phyloP scores from a whole-genome alignment of 805 yeast species.

The Kodamaea leandrae region DNA sequence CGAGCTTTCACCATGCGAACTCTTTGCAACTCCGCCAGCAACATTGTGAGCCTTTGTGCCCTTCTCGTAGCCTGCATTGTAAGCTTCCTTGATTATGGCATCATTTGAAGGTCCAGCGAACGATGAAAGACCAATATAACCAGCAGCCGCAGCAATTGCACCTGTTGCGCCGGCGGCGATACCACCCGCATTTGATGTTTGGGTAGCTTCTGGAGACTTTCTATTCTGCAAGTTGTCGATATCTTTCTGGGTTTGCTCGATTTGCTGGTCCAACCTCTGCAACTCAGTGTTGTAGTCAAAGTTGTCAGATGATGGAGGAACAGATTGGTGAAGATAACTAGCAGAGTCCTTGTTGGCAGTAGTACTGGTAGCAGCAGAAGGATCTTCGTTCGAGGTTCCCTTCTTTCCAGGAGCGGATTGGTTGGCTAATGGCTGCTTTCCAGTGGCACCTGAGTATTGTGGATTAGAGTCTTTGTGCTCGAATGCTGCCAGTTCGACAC shows the following conservation, averaged over 20 bases:
- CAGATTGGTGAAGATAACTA: not conserved
- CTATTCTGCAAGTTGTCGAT: slow-evolving; percentile 15
- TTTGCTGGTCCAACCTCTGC: slow-evolving; percentile 23
- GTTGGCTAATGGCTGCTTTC: too few species aligned
- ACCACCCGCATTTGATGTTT: slow-evolving; percentile 8
- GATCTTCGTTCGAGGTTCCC: slow-evolving; percentile 1
- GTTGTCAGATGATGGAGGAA: slow-evolving; percentile 15
- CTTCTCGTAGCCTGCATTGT: not conserved
- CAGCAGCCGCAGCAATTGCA: slow-evolving; percentile 6
- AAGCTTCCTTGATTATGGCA: not conserved
- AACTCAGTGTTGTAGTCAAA: slow-evolving; percentile 24
- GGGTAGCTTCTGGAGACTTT: not conserved
- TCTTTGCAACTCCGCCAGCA: not conserved
- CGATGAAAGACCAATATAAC: not conserved
- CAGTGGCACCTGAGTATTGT: not conserved
- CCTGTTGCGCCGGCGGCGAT: slow-evolving; percentile 11
- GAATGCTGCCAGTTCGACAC: slow-evolving; percentile 21
- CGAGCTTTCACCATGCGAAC: not conserved
- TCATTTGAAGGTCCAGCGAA: not conserved
- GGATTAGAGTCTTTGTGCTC: slow-evolving; percentile 3
- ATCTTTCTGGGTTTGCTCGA: slow-evolving; percentile 25
- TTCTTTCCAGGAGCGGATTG: not conserved
- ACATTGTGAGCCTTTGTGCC: not conserved
- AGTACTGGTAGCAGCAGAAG: not conserved
- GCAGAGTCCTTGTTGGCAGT: slow-evolving; percentile 2